A percentile compares a stretch with the other conserved stretches of the same genome.
These are phyloP conservation scores for Mercurialis annua DNA, from an alignment of 345 rosid species.

Conservation along the genomic window DNA sequence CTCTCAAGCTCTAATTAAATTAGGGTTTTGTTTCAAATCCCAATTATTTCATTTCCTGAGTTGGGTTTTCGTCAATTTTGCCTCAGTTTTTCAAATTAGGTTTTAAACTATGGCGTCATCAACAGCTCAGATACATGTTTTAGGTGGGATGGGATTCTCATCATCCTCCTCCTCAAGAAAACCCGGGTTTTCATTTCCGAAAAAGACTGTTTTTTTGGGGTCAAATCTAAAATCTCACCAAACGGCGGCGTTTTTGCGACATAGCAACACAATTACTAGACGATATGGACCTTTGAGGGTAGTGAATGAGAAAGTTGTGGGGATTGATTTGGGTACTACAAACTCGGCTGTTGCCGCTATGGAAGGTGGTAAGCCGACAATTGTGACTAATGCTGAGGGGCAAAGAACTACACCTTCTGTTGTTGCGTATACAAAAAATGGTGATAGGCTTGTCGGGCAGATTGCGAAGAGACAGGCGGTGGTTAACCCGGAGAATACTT, in stretches of 20 bases:
- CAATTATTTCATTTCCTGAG: not conserved
- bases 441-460: conserved; percentile 93
- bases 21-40: not conserved
- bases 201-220: conserved; percentile 57
- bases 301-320: conserved; percentile 85
- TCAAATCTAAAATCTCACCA: conserved; percentile 26
- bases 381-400: conserved; percentile 93
- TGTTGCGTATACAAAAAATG: conserved; percentile 85
- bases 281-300: conserved; percentile 65
- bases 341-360: conserved; percentile 98
- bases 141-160: conserved; percentile 47
- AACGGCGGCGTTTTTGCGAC: conserved; percentile 44
- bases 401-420: conserved; percentile 98
- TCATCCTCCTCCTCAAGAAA: conserved; percentile 28
- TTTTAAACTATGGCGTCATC: conserved; percentile 58
- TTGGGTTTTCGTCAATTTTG: not conserved
- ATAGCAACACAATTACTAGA: conserved; percentile 19
- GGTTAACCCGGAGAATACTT: conserved; percentile 97
- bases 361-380: conserved; percentile 99
- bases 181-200: conserved; percentile 18
- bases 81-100: not conserved
- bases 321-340: conserved; percentile 94
- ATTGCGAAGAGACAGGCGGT: conserved; percentile 98
- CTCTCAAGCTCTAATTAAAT: not conserved
- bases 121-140: conserved; percentile 67